Evolutionary conservation across 1,284 basidiomycete species (phyloP), one percentile per base, ranked within the genome.

Genomic region (Cutaneotrichosporon sp.): DNA sequence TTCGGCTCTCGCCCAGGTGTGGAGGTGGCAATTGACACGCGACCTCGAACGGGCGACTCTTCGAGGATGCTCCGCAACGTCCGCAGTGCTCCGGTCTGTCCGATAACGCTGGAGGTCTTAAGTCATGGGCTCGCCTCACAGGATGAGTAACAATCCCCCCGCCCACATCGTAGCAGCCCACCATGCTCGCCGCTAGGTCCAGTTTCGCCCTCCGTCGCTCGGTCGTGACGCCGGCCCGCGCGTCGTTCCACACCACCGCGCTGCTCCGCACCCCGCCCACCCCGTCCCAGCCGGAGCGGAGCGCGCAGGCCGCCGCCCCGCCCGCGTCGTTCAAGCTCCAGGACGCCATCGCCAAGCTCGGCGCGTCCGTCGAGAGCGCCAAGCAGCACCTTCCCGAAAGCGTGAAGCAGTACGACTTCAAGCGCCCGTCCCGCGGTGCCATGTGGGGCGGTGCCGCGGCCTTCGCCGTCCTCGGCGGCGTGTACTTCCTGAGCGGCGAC

Each of bases 401-500:
- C 13, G 6, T 38, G 11, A 38, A 38, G 36, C 14, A 38, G 36
- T 38, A 38, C 36, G 18, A 38, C 14, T n/a, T 38, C 36, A n/a
- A 38, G 18, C 13, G 36, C 6, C 36, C 36, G 6, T 38, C 36
- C 6, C 11, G 13, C 6, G 14, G 9, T 9, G 6, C 33, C 11
- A 7, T 34, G 29, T 52, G 50, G 50, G 31, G 16, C 14, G n/a
- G 6, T 4, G 50, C 50, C 3, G 50, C 27, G 4, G 31, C n/a
- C 22, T 29, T 18, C 4, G n/a, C 13, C 7, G 31, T 54, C 14
- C 34, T 42, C 34, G 34, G 34, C 2, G 22, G 18, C 9, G 16
- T 24, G 4, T 54, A 27, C 22, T 38, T 38, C 22, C 52, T 54
- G 20, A 54, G 52, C 36, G 52, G 52, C 6, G 52, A 38, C 52